These are phyloP conservation scores for Metahyphopichia silvanorum DNA, from an alignment of 805 yeast species.

Conservation along the genomic window DNA sequence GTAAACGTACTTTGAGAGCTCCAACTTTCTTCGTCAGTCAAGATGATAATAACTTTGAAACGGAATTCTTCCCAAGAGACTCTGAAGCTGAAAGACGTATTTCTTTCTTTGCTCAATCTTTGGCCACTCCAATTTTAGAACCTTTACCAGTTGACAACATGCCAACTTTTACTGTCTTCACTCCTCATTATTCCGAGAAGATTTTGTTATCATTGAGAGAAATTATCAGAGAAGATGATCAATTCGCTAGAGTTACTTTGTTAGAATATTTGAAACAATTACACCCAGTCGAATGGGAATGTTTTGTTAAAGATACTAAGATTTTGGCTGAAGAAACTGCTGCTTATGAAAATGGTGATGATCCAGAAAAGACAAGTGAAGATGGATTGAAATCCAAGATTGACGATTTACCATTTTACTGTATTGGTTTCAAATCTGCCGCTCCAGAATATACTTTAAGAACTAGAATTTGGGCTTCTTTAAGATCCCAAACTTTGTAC, in stretches of 20 bases:
- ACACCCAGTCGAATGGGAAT: slow-evolving; percentile 55
- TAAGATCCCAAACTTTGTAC: slow-evolving; percentile 45
- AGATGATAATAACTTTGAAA: slow-evolving; percentile 91
- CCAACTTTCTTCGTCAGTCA: slow-evolving; percentile 98
- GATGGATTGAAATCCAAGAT: slow-evolving; percentile 34
- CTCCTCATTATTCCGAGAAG: slow-evolving; percentile 87
- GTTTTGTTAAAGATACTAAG: slow-evolving; percentile 56
- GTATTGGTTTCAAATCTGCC: slow-evolving; percentile 47
- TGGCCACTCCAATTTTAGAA: slow-evolving; percentile 98
- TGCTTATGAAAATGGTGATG: slow-evolving; percentile 53
- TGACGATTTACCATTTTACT: slow-evolving; percentile 44
- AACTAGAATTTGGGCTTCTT: slow-evolving; percentile 47
- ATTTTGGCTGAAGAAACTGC: slow-evolving; percentile 49
- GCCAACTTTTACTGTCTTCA: slow-evolving; percentile 95
- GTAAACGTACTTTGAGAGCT: slow-evolving; percentile 96
- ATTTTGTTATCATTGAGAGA: slow-evolving; percentile 74
- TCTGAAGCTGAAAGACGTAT: slow-evolving; percentile 99
- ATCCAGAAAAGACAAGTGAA: slow-evolving; percentile 28
- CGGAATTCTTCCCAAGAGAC: slow-evolving; percentile 95
- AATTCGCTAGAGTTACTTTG: slow-evolving; percentile 52
- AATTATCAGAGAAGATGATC: slow-evolving; percentile 71
- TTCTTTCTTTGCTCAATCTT: slow-evolving; percentile 97
- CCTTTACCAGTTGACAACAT: slow-evolving; percentile 98
- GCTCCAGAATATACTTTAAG: slow-evolving; percentile 46
- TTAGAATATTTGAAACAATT: slow-evolving; percentile 55